phyloP scores from a whole-genome alignment of 805 yeast genomes.

The Ogataea trehalophila region DNA sequence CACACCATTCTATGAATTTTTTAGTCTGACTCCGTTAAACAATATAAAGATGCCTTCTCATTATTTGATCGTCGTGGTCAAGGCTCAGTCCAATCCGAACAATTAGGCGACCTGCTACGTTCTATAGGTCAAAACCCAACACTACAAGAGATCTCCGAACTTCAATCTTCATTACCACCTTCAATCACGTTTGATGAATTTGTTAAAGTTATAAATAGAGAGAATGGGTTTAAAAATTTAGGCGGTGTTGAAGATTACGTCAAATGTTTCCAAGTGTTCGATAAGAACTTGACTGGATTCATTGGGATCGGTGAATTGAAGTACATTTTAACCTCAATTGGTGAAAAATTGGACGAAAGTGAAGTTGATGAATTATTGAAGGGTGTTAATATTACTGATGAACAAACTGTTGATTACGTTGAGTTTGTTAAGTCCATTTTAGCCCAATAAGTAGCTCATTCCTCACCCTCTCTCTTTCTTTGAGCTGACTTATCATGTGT shows the following conservation, averaged over 20 bases:
- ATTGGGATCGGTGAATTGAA: constrained; percentile 96
- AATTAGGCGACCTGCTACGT: constrained; percentile 87
- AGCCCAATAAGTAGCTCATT: constrained; percentile 55
- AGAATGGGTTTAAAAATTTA: constrained; percentile 80
- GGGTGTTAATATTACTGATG: constrained; percentile 90
- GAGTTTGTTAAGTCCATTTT: constrained; percentile 91
- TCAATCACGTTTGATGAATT: constrained; percentile 69
- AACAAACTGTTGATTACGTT: constrained; percentile 91
- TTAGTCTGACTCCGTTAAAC: constrained; percentile 23
- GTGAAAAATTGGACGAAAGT: constrained; percentile 83
- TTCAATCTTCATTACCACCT: constrained; percentile 33
- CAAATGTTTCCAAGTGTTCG: constrained; percentile 95
- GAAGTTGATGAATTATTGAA: constrained; percentile 96
- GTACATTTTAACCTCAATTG: constrained; percentile 91
- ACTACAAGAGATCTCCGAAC: constrained; percentile 70
- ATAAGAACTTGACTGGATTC: constrained; percentile 91
- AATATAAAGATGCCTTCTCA: constrained; percentile 89
- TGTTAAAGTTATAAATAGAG: constrained; percentile 72
- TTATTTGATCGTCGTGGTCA: constrained; percentile 95
- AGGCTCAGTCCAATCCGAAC: constrained; percentile 79
- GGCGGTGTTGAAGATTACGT: constrained; percentile 92
- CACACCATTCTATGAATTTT: not conserved
- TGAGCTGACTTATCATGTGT: not conserved
- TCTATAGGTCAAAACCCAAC: constrained; percentile 99
- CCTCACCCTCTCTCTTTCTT: not conserved